phyloP scores from a whole-genome alignment of 164 flowering plant genomes.

The Nymphaea colorata region DNA sequence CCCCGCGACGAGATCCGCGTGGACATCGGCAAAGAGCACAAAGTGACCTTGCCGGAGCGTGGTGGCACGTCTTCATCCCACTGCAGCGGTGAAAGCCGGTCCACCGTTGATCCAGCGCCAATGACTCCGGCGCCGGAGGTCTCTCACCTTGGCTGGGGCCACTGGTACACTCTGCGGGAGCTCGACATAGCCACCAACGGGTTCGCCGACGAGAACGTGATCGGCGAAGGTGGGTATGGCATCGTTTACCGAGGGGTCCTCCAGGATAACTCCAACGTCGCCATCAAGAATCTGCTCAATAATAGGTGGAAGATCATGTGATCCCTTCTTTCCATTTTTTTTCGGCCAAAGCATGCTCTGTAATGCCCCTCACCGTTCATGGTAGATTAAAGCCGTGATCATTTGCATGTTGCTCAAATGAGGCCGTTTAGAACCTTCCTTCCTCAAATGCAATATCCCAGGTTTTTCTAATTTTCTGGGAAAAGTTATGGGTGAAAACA shows the following conservation, averaged over 20 bases:
- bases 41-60: constrained; percentile 41
- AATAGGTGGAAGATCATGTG: constrained; percentile 27
- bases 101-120: constrained; percentile 21
- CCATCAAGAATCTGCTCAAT: constrained; percentile 63
- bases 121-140: constrained; percentile 36
- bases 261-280: constrained; percentile 34
- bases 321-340: not conserved
- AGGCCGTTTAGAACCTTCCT: no score
- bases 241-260: constrained; percentile 54
- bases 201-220: constrained; percentile 54
- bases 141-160: constrained; percentile 77
- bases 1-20: constrained; percentile 24
- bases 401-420: no score
- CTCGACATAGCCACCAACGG: constrained; percentile 51
- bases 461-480: no score
- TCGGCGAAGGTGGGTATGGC: constrained; percentile 72
- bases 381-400: no score
- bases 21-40: constrained; percentile 35
- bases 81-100: constrained; percentile 28
- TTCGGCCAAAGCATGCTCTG: not conserved
- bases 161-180: constrained; percentile 67
- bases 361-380: not conserved
- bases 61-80: constrained; percentile 31
- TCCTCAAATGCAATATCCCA: no score
- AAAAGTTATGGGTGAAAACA: no score